Conservation (phyloP, 139 green algal species). For the Chlorella vulgaris region DNA sequence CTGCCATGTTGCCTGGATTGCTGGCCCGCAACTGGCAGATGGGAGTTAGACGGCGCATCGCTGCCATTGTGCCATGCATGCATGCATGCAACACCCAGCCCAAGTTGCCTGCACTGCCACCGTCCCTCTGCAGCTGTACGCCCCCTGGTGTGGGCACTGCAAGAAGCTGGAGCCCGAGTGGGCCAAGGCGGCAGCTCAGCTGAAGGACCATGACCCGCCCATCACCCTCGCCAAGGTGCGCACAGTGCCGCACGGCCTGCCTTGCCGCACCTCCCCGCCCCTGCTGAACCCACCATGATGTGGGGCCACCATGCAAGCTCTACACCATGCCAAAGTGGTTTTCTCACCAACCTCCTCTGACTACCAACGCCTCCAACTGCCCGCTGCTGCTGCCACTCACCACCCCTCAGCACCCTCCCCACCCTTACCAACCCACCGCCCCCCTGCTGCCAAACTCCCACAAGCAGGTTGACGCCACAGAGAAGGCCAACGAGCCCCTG, state of each 20-base stretch:
- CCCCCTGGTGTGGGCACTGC: constrained; percentile 39
- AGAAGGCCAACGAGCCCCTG: constrained; percentile 51
- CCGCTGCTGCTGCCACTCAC: neutral
- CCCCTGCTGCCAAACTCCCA: too few relatives aligned
- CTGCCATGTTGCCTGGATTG: neutral
- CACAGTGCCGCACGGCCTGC: neutral
- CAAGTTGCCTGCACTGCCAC: neutral
- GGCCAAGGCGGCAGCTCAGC: constrained; percentile 39
- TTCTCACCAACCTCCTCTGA: neutral
- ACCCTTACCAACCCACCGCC: neutral
- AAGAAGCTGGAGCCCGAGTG: constrained; percentile 54
- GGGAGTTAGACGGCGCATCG: neutral
- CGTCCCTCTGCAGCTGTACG: constrained; percentile 19
- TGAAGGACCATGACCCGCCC: constrained; percentile 29
- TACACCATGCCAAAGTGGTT: neutral
- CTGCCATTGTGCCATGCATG: neutral
- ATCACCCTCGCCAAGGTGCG: constrained; percentile 45
- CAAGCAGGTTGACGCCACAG: constrained; percentile 50
- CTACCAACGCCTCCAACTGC: neutral
- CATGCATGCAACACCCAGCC: neutral
- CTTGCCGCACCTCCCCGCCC: too few relatives aligned
- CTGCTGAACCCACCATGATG: too few relatives aligned
- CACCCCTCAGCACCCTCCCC: neutral
- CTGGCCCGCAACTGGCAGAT: neutral
- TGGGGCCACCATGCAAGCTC: too few relatives aligned